Base-by-base conservation (phyloP, 306 rosid genomes). In the Leucaena leucocephala region DNA sequence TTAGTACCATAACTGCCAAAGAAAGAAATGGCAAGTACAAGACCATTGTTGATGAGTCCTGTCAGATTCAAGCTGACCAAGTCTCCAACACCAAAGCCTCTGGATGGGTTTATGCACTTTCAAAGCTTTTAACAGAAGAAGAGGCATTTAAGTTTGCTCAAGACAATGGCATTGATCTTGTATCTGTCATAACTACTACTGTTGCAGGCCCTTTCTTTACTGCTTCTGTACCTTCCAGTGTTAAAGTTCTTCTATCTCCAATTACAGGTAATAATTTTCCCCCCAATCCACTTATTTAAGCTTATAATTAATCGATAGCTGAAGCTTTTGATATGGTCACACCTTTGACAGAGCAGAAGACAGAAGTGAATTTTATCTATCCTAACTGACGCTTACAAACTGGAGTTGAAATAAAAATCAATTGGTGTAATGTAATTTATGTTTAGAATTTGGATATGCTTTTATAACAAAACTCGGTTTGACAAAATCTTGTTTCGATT, bases 71-170 rank as follows among this genome's bases (percentile, higher is more conserved):
- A 3, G 14, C 78, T 13, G 87, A 82, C 75, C 85, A 73, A 40
- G 72, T 83, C 1, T 81, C 86, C 89, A 66, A 72, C 19, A 57
- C 71, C 10, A 86, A 88, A 86, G 75, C 90, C 64, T 81, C 67
- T 70, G 94, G 94, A 74, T 90, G 94, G 94, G 86, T 86, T 63
- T 90, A 90, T 68, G 84, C 35, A 19, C 88, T 90, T 48, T 55
- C 87, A 22, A 90, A 90, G 87, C 87, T 84, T 71, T 78, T 86
- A 4, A 79, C 86, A 5, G 92, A 90, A 78, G 89, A 88, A 71
- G 90, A 87, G 35, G 92, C 90, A 62, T 85, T 81, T 55, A 77
- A 71, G 78, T 90, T 90, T 83, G 89, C 92, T 33, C 66, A 33
- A 77, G 88, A 86, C 39, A 88, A 88, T 83, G 83, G 83, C 8